Base-by-base conservation (phyloP, 176 grass and related monocot species). In the Tillandsia leiboldiana region DNA sequence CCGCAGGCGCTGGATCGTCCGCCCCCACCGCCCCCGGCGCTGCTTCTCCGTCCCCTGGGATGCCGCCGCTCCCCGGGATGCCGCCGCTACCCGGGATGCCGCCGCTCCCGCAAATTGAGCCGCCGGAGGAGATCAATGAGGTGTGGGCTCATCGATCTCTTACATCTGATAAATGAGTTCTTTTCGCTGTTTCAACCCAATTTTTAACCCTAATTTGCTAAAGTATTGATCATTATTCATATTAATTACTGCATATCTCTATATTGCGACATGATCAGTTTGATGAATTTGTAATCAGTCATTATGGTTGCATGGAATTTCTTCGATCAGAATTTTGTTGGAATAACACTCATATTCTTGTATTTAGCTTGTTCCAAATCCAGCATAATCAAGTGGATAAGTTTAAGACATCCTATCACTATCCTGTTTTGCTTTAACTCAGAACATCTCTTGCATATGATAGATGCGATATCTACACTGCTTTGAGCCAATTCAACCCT, bases 121-220 rank as follows among this genome's bases (percentile, higher is more conserved):
- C 65, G 0, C 78, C 82, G 2, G 89, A 91, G 73, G 89, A 88
- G 82, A 87, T 91, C 70, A 91, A 91, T 54, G 89, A 91, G 89
- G 89, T 87, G 80, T 48, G 54, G 52, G 9, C 26, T 9, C 57
- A 15, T 64, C 7, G 9, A 11, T 15, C 5, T 74, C 18, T 33
- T 33, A 48, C 29, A 77, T 72, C 33, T 53, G 33, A 42, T 42
- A 5, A 42, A 42, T 42, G 33, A 0, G 33, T 5, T 0, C 33
- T 42, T 42, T 42, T 42, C 4, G 33, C 33, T 7, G 33, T 7
- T 42, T 42, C 33, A 42, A 5, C 5, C 33, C 33, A 42, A 42
- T 42, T 7, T 42, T 7, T 61, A 61, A 61, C 56, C 15, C 56
- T 61, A 61, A 61, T 61, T 18, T 61, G n/a, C 12, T 8, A 6